Conservation (phyloP, 306 rosid species). For the Cotoneaster glaucophyllus region DNA sequence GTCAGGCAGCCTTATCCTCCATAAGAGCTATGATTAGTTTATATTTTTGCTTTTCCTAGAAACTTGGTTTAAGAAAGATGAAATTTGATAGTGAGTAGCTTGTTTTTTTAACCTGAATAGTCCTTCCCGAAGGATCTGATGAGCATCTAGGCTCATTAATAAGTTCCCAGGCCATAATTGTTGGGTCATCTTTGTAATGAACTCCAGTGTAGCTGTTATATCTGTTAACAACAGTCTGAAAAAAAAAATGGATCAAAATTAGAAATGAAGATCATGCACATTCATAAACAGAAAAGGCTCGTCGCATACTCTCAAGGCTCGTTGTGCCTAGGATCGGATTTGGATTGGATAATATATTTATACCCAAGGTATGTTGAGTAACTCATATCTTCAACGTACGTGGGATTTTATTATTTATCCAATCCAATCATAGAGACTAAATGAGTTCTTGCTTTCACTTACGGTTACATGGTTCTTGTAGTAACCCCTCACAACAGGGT, state of each 20-base stretch:
- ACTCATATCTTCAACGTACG: not conserved
- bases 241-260: conserved; percentile 8
- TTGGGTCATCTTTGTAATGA: conserved; percentile 77
- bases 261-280: conserved; percentile 10
- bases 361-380: too few relatives aligned
- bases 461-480: conserved; percentile 79
- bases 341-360: not conserved
- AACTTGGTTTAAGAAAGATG: not conserved
- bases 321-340: not conserved
- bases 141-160: conserved; percentile 90
- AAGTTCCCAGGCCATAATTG: conserved; percentile 99
- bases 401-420: not conserved
- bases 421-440: not conserved
- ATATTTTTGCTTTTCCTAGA: not conserved
- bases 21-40: too few relatives aligned
- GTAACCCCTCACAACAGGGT: conserved; percentile 61
- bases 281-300: not conserved
- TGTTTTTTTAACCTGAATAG: conserved; percentile 55
- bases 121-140: conserved; percentile 88
- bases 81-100: not conserved
- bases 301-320: not conserved
- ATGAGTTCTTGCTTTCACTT: not conserved
- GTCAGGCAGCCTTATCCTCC: too few relatives aligned
- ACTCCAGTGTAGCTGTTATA: conserved; percentile 59
- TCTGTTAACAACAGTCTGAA: conserved; percentile 66